Conservation (phyloP, 1,284 basidiomycete species). For the Amylostereum chailletii region DNA sequence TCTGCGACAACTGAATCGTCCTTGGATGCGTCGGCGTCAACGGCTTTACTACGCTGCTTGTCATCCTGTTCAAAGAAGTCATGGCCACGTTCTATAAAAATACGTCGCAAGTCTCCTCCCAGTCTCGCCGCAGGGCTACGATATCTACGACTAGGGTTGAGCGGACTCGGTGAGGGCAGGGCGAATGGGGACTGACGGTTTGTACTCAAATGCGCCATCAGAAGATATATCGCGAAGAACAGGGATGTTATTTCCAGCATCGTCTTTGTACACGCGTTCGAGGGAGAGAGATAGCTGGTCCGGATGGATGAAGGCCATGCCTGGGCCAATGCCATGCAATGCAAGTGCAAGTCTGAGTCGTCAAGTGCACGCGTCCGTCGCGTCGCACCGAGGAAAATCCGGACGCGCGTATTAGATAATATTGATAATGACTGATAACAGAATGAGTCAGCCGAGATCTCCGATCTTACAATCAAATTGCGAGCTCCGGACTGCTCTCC, state of each 20-base stretch:
- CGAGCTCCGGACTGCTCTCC: too few relatives aligned
- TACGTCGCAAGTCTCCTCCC: conserved; percentile 54
- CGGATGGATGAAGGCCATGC: conserved; percentile 37
- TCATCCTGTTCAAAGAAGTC: conserved; percentile 64
- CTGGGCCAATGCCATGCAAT: background rate
- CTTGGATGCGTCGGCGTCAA: conserved; percentile 11
- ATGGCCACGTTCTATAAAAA: conserved; percentile 61
- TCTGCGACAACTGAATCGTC: conserved; percentile 14
- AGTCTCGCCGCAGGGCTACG: conserved; percentile 45
- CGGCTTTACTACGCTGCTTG: conserved; percentile 12
- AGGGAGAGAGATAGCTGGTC: conserved; percentile 57
- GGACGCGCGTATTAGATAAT: too few relatives aligned
- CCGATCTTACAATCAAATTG: too few relatives aligned
- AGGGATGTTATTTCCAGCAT: conserved; percentile 51
- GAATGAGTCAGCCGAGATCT: too few relatives aligned
- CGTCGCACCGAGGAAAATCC: too few relatives aligned
- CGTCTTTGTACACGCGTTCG: conserved; percentile 73
- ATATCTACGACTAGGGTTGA: conserved; percentile 27
- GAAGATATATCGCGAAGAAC: conserved; percentile 59
- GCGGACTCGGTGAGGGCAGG: conserved; percentile 1
- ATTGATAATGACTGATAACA: too few relatives aligned
- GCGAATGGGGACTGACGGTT: conserved; percentile 40
- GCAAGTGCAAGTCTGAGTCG: too few relatives aligned
- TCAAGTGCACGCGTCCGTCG: too few relatives aligned
- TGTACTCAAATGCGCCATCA: conserved; percentile 60